Conservation (phyloP, 257 asterid species). For the Nemophila menziesii region DNA sequence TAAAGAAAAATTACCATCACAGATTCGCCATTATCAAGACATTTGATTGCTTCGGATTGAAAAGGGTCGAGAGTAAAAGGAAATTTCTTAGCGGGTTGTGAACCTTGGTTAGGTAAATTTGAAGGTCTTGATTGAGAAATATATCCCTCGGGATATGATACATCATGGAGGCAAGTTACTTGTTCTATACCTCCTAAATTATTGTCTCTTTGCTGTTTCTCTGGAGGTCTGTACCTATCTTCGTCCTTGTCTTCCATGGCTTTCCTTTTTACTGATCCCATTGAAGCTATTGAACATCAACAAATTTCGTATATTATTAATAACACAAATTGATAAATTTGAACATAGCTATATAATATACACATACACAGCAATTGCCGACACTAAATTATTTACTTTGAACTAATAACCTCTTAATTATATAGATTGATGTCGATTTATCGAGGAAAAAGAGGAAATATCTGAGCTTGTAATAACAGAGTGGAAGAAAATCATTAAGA, state of each 20-base stretch:
- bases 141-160: constrained; percentile 71
- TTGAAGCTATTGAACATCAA: constrained; percentile 14
- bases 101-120: constrained; percentile 14
- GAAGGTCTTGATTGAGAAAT: constrained; percentile 26
- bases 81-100: constrained; percentile 67
- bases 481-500: too few relatives aligned
- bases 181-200: constrained; percentile 33
- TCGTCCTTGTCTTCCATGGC: constrained; percentile 31
- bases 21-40: constrained; percentile 68
- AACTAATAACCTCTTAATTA: too few relatives aligned
- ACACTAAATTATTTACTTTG: too few relatives aligned
- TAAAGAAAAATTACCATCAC: constrained; percentile 51
- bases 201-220: constrained; percentile 45
- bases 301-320: background rate
- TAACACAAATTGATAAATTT: background rate
- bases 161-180: constrained; percentile 73
- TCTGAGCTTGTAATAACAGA: too few relatives aligned
- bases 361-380: too few relatives aligned
- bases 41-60: constrained; percentile 78
- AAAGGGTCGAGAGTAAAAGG: constrained; percentile 79
- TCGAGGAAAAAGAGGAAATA: too few relatives aligned
- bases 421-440: too few relatives aligned
- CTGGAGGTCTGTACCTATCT: constrained; percentile 32
- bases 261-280: constrained; percentile 75
- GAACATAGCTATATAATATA: too few relatives aligned